A percentile compares a stretch with the other conserved stretches of the same genome.
These are phyloP conservation scores for Lecanoromycetidae sp. DNA, from an alignment of 2,329 filamentous ascomycete genomes.

Conservation along the genomic window DNA sequence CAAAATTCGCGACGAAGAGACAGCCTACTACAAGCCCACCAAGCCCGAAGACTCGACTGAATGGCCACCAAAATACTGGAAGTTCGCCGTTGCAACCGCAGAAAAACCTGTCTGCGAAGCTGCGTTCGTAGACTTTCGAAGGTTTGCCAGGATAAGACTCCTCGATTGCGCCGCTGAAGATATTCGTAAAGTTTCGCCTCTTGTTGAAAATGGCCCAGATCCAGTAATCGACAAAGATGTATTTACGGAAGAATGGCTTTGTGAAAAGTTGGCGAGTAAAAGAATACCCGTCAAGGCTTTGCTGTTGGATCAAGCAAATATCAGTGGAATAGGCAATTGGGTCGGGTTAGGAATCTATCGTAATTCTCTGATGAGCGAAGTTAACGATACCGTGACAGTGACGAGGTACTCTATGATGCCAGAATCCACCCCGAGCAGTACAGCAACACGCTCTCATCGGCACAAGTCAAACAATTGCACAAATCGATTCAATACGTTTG, in stretches of 20 bases:
- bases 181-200: constrained; percentile 63
- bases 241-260: constrained; percentile 65
- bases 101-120: constrained; percentile 48
- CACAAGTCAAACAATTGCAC: constrained; percentile 60
- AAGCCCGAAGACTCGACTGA: constrained; percentile 45
- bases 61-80: constrained; percentile 87
- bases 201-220: constrained; percentile 89
- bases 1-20: constrained; percentile 67
- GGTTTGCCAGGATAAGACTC: constrained; percentile 67
- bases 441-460: constrained; percentile 64
- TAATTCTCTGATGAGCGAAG: background rate
- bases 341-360: constrained; percentile 50
- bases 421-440: constrained; percentile 87
- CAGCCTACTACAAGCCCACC: constrained; percentile 63
- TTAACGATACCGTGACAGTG: constrained; percentile 31
- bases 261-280: constrained; percentile 57
- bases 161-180: constrained; percentile 66
- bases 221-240: constrained; percentile 70
- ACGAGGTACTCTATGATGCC: constrained; percentile 85
- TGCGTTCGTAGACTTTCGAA: constrained; percentile 73
- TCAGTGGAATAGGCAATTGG: constrained; percentile 95
- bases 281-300: constrained; percentile 82
- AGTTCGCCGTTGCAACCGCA: constrained; percentile 63
- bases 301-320: constrained; percentile 72
- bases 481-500: constrained; percentile 67